Percentiles rank a stretch among this genome's conserved stretches.
These are phyloP conservation scores for Eimeria sp. DNA, from an alignment of 169 alveolate genomes.

Conservation along the genomic window DNA sequence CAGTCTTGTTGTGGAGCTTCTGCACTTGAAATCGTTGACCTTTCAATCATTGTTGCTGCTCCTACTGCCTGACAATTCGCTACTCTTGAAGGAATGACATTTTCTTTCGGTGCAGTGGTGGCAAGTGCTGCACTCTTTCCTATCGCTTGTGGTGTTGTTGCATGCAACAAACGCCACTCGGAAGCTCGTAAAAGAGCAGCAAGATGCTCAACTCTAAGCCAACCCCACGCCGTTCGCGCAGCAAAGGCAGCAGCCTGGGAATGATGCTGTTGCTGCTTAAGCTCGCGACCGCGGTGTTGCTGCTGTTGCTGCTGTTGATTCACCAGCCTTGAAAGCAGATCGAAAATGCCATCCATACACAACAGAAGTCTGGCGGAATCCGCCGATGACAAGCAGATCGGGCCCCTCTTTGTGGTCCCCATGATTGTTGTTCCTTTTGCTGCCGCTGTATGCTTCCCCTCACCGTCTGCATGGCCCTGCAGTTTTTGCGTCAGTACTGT, in stretches of 20 bases:
- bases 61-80: not conserved
- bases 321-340: not conserved
- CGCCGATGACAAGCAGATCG: not conserved
- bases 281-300: not conserved
- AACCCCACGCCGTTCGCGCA: constrained; percentile 3
- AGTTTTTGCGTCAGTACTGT: constrained; percentile 12
- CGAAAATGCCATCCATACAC: constrained; percentile 15
- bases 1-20: not conserved
- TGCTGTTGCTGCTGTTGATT: constrained; percentile 24
- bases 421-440: not conserved
- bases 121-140: not conserved
- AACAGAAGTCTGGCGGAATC: not conserved
- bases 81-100: not conserved
- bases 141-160: no score
- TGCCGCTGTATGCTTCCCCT: not conserved
- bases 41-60: not conserved
- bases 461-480: not conserved
- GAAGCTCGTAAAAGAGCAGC: constrained; percentile 27
- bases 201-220: not conserved
- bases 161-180: constrained; percentile 30
- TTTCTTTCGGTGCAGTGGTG: not conserved
- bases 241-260: not conserved
- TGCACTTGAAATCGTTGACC: not conserved
- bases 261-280: not conserved
- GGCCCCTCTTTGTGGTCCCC: not conserved